Percentiles rank a stretch among this genome's conserved stretches.
phyloP scores from a whole-genome alignment of 306 rosid genomes.

The Fragaria iinumae region DNA sequence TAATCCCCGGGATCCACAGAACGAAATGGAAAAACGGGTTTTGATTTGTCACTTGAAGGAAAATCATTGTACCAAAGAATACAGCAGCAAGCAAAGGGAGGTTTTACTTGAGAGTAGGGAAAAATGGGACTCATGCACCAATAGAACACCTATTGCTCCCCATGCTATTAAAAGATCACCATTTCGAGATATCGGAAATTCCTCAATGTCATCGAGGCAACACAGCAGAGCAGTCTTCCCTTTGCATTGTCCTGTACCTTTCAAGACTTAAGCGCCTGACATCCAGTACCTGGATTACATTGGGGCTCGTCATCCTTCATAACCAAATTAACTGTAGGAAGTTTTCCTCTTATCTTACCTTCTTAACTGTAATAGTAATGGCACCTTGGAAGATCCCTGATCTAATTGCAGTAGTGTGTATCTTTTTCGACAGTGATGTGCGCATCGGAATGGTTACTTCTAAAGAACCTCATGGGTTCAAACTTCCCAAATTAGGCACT shows the following conservation, averaged over 20 bases:
- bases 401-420: not conserved
- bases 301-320: not conserved
- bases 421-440: not conserved
- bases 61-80: constrained; percentile 37
- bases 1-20: constrained; percentile 35
- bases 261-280: constrained; percentile 24
- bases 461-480: too few relatives aligned
- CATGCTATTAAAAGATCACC: constrained; percentile 46
- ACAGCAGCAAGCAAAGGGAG: constrained; percentile 36
- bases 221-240: constrained; percentile 49
- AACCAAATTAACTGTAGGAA: not conserved
- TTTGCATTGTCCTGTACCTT: constrained; percentile 41
- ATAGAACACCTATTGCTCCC: constrained; percentile 22
- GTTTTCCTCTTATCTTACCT: not conserved
- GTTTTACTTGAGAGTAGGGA: constrained; percentile 37
- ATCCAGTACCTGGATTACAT: not conserved
- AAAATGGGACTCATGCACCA: constrained; percentile 21
- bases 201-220: constrained; percentile 41
- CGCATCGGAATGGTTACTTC: too few relatives aligned
- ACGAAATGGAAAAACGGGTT: constrained; percentile 73
- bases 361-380: not conserved
- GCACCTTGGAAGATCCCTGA: not conserved
- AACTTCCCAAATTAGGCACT: too few relatives aligned
- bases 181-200: constrained; percentile 63
- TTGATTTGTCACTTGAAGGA: constrained; percentile 69